These are phyloP conservation scores for Botrytis sinoallii DNA, from an alignment of 2,329 filamentous ascomycete species.

Conservation along the genomic window DNA sequence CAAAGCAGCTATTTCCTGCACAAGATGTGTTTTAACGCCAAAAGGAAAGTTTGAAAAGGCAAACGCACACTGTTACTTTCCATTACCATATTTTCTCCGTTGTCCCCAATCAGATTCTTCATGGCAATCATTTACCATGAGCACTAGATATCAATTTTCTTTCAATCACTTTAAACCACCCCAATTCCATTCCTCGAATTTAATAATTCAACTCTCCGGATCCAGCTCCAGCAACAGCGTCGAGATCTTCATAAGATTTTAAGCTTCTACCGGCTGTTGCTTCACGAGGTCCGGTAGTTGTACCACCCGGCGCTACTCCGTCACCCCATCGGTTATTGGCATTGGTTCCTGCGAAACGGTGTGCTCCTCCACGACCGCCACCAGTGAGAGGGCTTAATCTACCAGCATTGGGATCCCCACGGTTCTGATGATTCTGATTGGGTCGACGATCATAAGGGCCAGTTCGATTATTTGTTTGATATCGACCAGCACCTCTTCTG, in stretches of 20 bases:
- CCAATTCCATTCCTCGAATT: constrained; percentile 2
- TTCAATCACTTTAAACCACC: background rate
- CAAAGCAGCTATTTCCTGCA: constrained; percentile 1
- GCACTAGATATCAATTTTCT: background rate
- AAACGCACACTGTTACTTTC: background rate
- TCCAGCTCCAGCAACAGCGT: constrained; percentile 73
- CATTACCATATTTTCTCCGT: constrained; percentile 8
- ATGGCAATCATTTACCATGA: background rate
- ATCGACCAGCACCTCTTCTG: constrained; percentile 63
- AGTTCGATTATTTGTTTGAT: constrained; percentile 57
- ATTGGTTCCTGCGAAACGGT: constrained; percentile 43
- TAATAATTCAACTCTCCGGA: constrained; percentile 89
- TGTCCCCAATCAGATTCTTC: background rate
- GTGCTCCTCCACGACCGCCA: constrained; percentile 42
- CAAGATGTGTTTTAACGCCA: constrained; percentile 14
- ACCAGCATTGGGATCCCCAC: constrained; percentile 47
- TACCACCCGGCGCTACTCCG: constrained; percentile 64
- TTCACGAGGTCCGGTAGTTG: constrained; percentile 80
- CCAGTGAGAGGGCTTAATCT: constrained; percentile 45
- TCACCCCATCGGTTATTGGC: constrained; percentile 67
- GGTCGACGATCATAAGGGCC: constrained; percentile 72
- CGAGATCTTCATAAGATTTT: constrained; percentile 96
- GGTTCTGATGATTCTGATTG: constrained; percentile 47
- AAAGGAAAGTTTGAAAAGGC: constrained; percentile 5
- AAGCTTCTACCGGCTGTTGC: constrained; percentile 88